Base-by-base conservation (phyloP, 176 grass and related monocot genomes). In the Lolium perenne region DNA sequence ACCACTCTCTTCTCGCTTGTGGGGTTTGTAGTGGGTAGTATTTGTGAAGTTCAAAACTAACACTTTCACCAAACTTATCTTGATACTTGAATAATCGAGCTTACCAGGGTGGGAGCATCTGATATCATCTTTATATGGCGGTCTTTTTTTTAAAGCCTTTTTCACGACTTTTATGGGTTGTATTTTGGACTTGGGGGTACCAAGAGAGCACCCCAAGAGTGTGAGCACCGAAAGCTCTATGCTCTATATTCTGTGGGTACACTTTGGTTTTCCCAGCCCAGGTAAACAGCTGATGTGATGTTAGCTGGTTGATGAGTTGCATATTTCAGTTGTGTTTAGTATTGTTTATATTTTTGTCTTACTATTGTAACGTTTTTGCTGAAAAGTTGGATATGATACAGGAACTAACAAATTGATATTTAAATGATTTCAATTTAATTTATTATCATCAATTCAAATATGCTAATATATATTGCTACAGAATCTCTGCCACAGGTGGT, bases 401-500 rank as follows among this genome's bases (percentile, higher is more conserved):
- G 56, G 5, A 75, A 75, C 51, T 60, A 64, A 20, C 20, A 71
- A 78, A 48, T 64, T 3, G 15, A 23, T 61, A 7, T 56, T 78
- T 54, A 55, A 65, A 88, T 73, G 3, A 29, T 4, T 72, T 45
- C 6, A 7, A 47, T 48, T 73, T 29, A 51, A 46, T 23, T 38
- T 20, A 75, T 55, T 55, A 4, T 53, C 38, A 15, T 20, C 35
- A 32, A 18, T 38, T 10, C n/a, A 43, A 70, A 76, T 47, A 80
- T 60, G 51, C 41, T 71, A 91, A 87, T 18, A 50, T 63, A 25
- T 82, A 40, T 43, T 87, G 65, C 82, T 85, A 73, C 84, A 98
- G 97, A 92, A 98, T 80, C 80, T 98, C 21, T 98, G 90, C 67
- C 93, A 95, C 78, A 91, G 91, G 61, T 98, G 97, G 97, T 94